phyloP scores from a whole-genome alignment of 495 filamentous ascomycete species.

The Rhizodiscina lignyota region DNA sequence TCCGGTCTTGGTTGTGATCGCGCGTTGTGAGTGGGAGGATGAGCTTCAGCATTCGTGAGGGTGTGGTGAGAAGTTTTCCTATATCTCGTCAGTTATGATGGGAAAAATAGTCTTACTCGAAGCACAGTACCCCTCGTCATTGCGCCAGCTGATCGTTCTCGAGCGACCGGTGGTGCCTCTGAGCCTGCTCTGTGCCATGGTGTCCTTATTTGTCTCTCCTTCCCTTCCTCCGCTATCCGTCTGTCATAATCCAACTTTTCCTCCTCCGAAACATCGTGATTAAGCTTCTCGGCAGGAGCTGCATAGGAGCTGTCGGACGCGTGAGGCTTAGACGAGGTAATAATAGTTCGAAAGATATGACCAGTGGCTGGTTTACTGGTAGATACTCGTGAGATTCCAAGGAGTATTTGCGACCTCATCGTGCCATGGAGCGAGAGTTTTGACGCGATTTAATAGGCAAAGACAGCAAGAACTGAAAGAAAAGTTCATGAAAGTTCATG shows the following conservation, averaged over 20 bases:
- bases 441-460: too few species aligned
- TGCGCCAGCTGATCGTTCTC: constrained; percentile 28
- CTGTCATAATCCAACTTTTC: constrained; percentile 23
- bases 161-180: constrained; percentile 36
- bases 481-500: too few species aligned
- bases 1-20: constrained; percentile 38
- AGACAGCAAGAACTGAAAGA: too few species aligned
- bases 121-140: constrained; percentile 44
- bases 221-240: constrained; percentile 26
- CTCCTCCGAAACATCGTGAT: constrained; percentile 19
- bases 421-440: too few species aligned
- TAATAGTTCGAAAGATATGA: too few species aligned
- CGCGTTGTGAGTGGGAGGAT: constrained; percentile 59
- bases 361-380: too few species aligned
- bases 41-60: constrained; percentile 75
- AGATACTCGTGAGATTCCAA: too few species aligned
- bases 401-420: too few species aligned
- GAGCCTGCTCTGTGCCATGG: constrained; percentile 60
- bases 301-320: constrained; percentile 9
- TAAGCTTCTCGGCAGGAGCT: constrained; percentile 16
- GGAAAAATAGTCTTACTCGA: not conserved
- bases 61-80: constrained; percentile 86
- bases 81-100: not conserved
- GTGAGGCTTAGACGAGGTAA: too few species aligned
- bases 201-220: constrained; percentile 31